These are phyloP conservation scores for Colletotrichum higginsianum DNA, from an alignment of 2,329 filamentous ascomycete species.

Conservation along the genomic window DNA sequence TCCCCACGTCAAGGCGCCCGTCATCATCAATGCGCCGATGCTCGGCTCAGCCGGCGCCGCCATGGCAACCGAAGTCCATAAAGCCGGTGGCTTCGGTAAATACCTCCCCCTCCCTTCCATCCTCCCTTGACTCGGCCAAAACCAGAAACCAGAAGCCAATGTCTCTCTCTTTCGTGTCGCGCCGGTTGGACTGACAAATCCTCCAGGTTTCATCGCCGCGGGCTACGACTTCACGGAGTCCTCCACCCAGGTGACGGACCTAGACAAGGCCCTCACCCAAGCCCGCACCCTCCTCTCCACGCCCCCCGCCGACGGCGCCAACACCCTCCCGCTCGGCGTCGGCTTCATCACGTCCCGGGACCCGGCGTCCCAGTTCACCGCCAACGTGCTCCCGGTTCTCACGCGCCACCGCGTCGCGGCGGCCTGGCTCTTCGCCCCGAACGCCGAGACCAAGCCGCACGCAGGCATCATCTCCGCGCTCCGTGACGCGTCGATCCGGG, in stretches of 20 bases:
- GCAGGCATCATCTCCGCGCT: constrained; percentile 54
- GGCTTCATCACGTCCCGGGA: constrained; percentile 73
- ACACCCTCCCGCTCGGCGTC: constrained; percentile 66
- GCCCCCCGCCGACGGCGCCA: constrained; percentile 16
- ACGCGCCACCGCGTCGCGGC: constrained; percentile 68
- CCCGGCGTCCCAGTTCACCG: constrained; percentile 55
- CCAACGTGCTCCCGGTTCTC: constrained; percentile 66
- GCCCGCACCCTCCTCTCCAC: constrained; percentile 48
- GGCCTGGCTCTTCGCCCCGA: constrained; percentile 78
- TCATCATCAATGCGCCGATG: constrained; percentile 55
- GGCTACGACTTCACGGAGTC: constrained; percentile 49
- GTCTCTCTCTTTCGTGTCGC: neutral
- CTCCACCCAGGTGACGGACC: constrained; percentile 51
- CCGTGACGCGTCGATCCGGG: constrained; percentile 56
- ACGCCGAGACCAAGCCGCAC: constrained; percentile 57
- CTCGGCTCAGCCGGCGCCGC: constrained; percentile 50
- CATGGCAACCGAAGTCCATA: constrained; percentile 55
- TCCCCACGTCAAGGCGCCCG: constrained; percentile 36
- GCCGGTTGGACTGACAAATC: neutral
- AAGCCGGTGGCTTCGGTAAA: constrained; percentile 56
- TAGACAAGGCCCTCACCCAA: constrained; percentile 52
- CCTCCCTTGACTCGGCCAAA: constrained; percentile 1
- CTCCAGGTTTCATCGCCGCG: constrained; percentile 53
- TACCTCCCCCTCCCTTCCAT: neutral
- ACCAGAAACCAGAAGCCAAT: neutral